phyloP scores from a whole-genome alignment of 176 grass and related monocot genomes.

The Microstegium vimineum region DNA sequence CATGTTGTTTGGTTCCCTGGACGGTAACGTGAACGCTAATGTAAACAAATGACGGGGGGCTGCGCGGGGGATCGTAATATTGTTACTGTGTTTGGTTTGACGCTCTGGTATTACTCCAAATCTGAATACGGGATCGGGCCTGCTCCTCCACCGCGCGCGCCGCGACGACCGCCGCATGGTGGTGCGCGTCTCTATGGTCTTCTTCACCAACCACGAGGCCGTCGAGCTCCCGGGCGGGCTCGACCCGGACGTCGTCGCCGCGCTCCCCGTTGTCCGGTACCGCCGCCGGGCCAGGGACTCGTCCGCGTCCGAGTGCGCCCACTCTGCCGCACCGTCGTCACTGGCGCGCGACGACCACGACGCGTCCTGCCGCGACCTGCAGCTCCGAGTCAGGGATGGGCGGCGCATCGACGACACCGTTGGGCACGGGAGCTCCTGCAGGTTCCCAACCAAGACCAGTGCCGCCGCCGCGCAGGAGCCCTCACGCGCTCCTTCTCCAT shows the following conservation, averaged over 20 bases:
- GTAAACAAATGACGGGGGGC: too few relatives aligned
- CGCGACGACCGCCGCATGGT: neutral
- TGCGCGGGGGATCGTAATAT: too few relatives aligned
- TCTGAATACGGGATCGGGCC: too few relatives aligned
- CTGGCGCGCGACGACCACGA: conserved; percentile 19
- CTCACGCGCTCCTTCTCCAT: conserved; percentile 80
- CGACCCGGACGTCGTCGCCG: conserved; percentile 49
- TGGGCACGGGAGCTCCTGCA: conserved; percentile 34
- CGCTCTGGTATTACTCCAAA: too few relatives aligned
- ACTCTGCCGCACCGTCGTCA: conserved; percentile 64
- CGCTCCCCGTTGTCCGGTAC: conserved; percentile 64
- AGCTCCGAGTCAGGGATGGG: neutral
- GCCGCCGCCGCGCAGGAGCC: conserved; percentile 25
- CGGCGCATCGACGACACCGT: neutral
- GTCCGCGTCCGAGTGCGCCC: conserved; percentile 57
- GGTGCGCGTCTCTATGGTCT: conserved; percentile 39
- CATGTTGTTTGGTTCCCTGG: too few relatives aligned
- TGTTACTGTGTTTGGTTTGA: too few relatives aligned
- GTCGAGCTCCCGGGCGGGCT: conserved; percentile 40
- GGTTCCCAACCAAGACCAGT: conserved; percentile 32
- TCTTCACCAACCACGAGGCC: conserved; percentile 44
- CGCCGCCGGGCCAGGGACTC: neutral
- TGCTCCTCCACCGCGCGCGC: conserved; percentile 20
- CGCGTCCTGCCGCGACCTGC: neutral
- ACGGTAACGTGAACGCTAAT: too few relatives aligned